These are phyloP conservation scores for Lagenidium giganteum DNA, from an alignment of 352 stramenopile genomes.

Conservation along the genomic window DNA sequence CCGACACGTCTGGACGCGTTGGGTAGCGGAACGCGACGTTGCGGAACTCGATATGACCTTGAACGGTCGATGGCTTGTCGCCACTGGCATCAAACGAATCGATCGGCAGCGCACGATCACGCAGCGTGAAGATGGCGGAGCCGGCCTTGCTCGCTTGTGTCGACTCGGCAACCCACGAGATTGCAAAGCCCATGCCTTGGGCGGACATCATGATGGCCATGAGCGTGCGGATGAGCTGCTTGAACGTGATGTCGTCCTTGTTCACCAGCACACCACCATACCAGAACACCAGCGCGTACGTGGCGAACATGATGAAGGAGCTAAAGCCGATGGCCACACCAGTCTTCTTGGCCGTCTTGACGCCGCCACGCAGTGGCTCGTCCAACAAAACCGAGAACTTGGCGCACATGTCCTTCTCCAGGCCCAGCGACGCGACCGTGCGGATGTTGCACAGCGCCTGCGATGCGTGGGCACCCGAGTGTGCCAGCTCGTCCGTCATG, in stretches of 20 bases:
- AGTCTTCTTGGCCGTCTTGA: slow-evolving; percentile 12
- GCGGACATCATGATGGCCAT: slow-evolving; percentile 39
- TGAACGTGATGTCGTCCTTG: slow-evolving; percentile 26
- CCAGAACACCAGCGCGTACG: slow-evolving; percentile 9
- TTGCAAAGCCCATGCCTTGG: slow-evolving; percentile 20
- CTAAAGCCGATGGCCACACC: slow-evolving; percentile 45
- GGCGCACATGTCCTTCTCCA: slow-evolving; percentile 3
- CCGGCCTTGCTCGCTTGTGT: slow-evolving; percentile 72
- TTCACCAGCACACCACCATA: slow-evolving; percentile 26
- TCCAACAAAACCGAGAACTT: slow-evolving; percentile 15
- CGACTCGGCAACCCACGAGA: slow-evolving; percentile 25
- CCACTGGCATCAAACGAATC: slow-evolving; percentile 32
- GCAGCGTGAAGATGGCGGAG: slow-evolving; percentile 27
- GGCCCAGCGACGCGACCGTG: slow-evolving; percentile 12
- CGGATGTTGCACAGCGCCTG: slow-evolving; percentile 21
- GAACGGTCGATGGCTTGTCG: slow-evolving; percentile 6
- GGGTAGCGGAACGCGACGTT: slow-evolving; percentile 80
- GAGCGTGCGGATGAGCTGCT: slow-evolving; percentile 28
- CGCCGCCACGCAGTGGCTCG: slow-evolving; percentile 1
- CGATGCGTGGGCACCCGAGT: slow-evolving; percentile 18
- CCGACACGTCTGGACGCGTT: slow-evolving; percentile 40
- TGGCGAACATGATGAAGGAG: slow-evolving; percentile 31
- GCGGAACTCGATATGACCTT: slow-evolving; percentile 45
- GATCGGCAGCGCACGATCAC: slow-evolving; percentile 26
- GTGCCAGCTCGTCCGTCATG: slow-evolving; percentile 23